phyloP scores from a whole-genome alignment of 768 basidiomycete genomes.

The Psilocybe subaeruginosa region DNA sequence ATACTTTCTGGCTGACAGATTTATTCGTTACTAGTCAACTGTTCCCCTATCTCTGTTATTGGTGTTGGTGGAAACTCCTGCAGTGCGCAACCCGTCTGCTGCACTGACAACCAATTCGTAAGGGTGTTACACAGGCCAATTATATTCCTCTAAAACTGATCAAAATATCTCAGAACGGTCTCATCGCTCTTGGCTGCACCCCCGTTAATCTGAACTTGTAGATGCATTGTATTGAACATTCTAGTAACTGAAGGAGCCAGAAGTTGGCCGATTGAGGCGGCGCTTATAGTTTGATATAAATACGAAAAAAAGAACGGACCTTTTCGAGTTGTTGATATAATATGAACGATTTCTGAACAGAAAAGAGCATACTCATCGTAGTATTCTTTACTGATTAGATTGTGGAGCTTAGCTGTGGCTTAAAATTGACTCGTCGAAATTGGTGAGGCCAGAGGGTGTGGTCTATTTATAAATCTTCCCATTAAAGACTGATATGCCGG shows the following conservation, averaged over 20 bases:
- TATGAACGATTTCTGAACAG: no score
- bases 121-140: no score
- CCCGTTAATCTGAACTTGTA: constrained; percentile 31
- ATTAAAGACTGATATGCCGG: no score
- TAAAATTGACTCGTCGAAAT: no score
- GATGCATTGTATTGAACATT: neutral
- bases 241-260: no score
- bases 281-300: neutral
- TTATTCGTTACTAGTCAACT: constrained; percentile 21
- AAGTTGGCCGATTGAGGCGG: neutral
- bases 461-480: no score
- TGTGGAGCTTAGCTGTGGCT: no score
- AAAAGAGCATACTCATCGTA: no score
- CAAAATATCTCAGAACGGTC: constrained; percentile 22
- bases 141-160: neutral
- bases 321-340: no score
- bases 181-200: constrained; percentile 32
- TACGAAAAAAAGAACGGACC: neutral
- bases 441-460: no score
- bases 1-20: neutral
- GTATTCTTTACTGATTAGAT: no score
- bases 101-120: constrained; percentile 31
- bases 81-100: constrained; percentile 32
- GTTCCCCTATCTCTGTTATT: constrained; percentile 31
- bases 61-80: constrained; percentile 26